A percentile compares a stretch with the other conserved stretches of the same genome.
Conservation (phyloP, 1,284 basidiomycete genomes). For the Microbotryum intermedium region DNA sequence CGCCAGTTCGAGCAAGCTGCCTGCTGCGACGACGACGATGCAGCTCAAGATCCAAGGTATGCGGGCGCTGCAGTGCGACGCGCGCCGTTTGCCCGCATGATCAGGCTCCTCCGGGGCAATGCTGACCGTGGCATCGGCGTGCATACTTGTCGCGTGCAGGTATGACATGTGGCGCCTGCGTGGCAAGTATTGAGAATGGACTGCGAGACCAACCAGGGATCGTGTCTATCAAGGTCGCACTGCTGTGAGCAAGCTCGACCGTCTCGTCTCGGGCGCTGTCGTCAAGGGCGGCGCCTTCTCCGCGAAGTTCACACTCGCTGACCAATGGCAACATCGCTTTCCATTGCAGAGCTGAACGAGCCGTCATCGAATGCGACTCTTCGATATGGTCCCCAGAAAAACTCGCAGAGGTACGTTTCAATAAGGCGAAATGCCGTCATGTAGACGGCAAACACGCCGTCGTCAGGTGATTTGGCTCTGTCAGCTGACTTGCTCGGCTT, state of each 20-base stretch:
- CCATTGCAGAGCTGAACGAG: constrained; percentile 63
- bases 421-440: background rate
- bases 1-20: background rate
- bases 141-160: background rate
- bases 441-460: background rate
- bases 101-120: background rate
- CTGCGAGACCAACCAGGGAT: constrained; percentile 79
- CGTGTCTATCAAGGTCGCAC: constrained; percentile 75
- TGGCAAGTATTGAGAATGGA: constrained; percentile 77
- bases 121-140: background rate
- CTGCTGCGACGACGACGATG: background rate
- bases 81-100: background rate
- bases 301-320: background rate
- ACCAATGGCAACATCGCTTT: background rate
- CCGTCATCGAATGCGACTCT: constrained; percentile 79
- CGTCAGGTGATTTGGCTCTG: background rate
- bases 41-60: constrained; percentile 26
- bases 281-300: background rate
- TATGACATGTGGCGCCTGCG: constrained; percentile 44
- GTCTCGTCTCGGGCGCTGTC: background rate
- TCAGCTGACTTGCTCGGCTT: background rate
- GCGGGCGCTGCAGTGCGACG: background rate
- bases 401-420: constrained; percentile 57
- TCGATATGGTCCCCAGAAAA: constrained; percentile 66
- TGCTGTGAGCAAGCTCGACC: constrained; percentile 47